phyloP scores from a whole-genome alignment of 306 rosid species.

The Sechiopsis laciniata region DNA sequence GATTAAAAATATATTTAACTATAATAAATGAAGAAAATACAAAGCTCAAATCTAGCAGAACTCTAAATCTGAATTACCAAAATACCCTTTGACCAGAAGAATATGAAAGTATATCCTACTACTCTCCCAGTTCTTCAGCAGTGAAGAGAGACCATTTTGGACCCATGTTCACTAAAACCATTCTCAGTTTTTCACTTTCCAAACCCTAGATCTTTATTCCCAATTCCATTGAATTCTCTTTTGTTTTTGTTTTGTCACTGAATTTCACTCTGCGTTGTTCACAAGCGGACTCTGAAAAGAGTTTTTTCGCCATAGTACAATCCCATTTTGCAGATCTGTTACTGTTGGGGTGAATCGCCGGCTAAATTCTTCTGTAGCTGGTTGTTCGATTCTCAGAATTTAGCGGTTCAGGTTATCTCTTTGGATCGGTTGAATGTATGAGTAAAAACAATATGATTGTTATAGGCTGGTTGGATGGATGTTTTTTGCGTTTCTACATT shows the following conservation, averaged over 20 bases:
- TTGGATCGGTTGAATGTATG: not conserved
- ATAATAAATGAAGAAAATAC: not conserved
- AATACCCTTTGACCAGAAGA: conserved; percentile 10
- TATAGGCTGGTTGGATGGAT: conserved; percentile 13
- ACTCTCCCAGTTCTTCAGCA: conserved; percentile 21
- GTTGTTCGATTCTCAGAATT: not conserved
- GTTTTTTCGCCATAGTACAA: not conserved
- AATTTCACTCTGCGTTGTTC: conserved; percentile 12
- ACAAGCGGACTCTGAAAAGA: conserved; percentile 15
- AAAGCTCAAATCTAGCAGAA: not conserved
- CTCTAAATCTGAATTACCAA: not conserved
- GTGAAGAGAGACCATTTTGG: conserved; percentile 31
- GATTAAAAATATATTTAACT: too few relatives aligned
- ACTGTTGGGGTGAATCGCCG: conserved; percentile 7
- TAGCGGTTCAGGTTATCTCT: not conserved
- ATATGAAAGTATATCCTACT: conserved; percentile 31
- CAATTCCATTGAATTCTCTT: not conserved
- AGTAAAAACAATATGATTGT: not conserved
- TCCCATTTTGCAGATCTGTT: conserved; percentile 19
- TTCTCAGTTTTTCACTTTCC: conserved; percentile 18
- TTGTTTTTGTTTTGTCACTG: conserved; percentile 25
- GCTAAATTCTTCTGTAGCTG: not conserved
- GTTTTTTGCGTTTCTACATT: conserved; percentile 22
- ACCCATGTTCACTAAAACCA: conserved; percentile 39
- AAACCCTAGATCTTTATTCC: conserved; percentile 62